Base-by-base conservation (phyloP, 495 filamentous ascomycete species). In the Opeltia flavorubescens region DNA sequence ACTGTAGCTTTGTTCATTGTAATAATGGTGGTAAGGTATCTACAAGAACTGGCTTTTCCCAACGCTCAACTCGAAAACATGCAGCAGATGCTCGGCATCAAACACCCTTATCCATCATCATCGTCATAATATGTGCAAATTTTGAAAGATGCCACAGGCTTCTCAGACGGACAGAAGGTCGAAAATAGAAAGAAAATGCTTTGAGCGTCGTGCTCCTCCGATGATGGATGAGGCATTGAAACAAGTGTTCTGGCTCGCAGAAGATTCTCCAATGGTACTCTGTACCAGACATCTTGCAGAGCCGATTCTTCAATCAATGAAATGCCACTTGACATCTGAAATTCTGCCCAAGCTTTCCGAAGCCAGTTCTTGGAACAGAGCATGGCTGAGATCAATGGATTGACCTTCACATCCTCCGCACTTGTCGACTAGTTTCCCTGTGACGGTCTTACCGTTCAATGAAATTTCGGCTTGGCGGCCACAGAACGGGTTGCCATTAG, bases 381-480 rank as follows among this genome's bases (percentile, higher is more conserved):
- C 53, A 21, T 61, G 59, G 7, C 69, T 71, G 51, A 72, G 58
- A 53, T 75, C 71, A 36, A 75, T 59, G 41, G 63, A 65, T 50
- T 34, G 40, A 44, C 58, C 50, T 20, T 41, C 47, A 56, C 84
- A 88, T 56, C 81, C 80, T 59, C 73, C 73, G 69, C 84, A 89
- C 66, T 84, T 83, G 71, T 89, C 84, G 33, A 75, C 75, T 40
- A 86, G 74, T 11, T 45, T 68, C 30, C 74, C 82, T 4, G 51
- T 67, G 42, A 57, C 55, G 26, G 12, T 45, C 60, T 74, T 75
- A 62, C 78, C 80, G 26, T 62, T 58, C 52, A 67, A 64, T 20
- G 50, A 62, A 65, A 89, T 72, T 31, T 71, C 77, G 60, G 84
- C 76, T 34, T 62, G 72, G 64, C 74, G 72, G 59, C 75, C 78